Evolutionary conservation across 306 rosid species (phyloP).

Genomic region (Gynostemma pentaphyllum): DNA sequence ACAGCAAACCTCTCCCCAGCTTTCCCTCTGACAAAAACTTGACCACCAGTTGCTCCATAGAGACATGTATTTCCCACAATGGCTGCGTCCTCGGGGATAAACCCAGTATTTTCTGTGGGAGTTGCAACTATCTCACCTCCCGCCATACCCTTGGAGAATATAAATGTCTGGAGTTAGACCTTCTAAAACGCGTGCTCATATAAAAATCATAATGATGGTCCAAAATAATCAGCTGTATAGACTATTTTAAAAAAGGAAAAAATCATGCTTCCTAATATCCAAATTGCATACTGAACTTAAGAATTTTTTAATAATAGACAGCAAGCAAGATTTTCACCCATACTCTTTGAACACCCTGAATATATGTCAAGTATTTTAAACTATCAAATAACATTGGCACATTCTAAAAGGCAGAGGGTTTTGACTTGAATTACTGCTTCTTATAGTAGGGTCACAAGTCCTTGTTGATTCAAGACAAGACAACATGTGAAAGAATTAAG

Average conservation of each 20-base stretch:
- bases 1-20: conserved; percentile 98
- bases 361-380: not conserved
- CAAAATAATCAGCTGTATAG: not conserved
- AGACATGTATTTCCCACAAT: conserved; percentile 96
- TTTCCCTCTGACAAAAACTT: conserved; percentile 81
- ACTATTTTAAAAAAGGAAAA: not conserved
- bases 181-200: not conserved
- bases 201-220: not conserved
- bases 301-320: not conserved
- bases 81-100: conserved; percentile 85
- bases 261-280: not conserved
- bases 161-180: conserved; percentile 21
- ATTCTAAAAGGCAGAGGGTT: not conserved
- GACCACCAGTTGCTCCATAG: conserved; percentile 99
- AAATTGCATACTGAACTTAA: not conserved
- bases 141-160: conserved; percentile 69
- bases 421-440: not conserved
- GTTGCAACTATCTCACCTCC: conserved; percentile 92
- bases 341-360: not conserved
- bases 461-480: not conserved
- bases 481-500: not conserved
- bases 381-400: not conserved
- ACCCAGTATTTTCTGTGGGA: conserved; percentile 74
- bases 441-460: not conserved
- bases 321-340: not conserved